Evolutionary conservation across 805 yeast species (phyloP), one percentile per base, ranked within the genome.

Genomic region (Ogataea philodendri): DNA sequence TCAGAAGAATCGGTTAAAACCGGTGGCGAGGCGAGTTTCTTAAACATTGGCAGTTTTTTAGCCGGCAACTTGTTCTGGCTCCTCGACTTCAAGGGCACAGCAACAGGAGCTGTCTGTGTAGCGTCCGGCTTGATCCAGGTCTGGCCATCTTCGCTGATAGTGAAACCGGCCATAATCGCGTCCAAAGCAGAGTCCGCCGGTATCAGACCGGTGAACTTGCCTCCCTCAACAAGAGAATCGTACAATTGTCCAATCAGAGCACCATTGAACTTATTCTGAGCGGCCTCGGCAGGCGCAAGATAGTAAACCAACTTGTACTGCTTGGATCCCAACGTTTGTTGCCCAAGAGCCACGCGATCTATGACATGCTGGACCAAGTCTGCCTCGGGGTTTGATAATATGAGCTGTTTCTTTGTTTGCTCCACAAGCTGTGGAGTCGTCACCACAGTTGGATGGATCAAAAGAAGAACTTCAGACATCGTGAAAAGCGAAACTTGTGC

Each of bases 391-490:
- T 48, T 47, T 21, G 59, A 45, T 5, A 34, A 17, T 11, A 39
- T 32, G 24, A 70, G 51, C 11, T 48, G 40, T 9, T 43, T 40
- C 55, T 76, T 75, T 25, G 63, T 56, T 1, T 42, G 23, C 30
- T 62, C 69, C 13, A 79, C 75, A 13, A 61, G 35, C 4, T 55
- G 63, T 27, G 78, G 81, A 24, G 72, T 69, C 0, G 81, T 73
- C 9, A 80, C 84, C 30, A 75, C 69, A 6, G 84, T 80, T 13
- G 87, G 87, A 51, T 81, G 87, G 35, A 81, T 66, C 32, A 81
- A 62, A 17, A 80, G 57, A 36, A 79, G 59, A 14, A 58, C 50
- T 5, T 44, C 32, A 19, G 43, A 21, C 44, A 41, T 46, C 16
- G 15, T 38, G 17, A 14, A 17, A 37, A 21, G 5, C 13, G 23